phyloP scores from a whole-genome alignment of 495 filamentous ascomycete species.

The Podospora comata region DNA sequence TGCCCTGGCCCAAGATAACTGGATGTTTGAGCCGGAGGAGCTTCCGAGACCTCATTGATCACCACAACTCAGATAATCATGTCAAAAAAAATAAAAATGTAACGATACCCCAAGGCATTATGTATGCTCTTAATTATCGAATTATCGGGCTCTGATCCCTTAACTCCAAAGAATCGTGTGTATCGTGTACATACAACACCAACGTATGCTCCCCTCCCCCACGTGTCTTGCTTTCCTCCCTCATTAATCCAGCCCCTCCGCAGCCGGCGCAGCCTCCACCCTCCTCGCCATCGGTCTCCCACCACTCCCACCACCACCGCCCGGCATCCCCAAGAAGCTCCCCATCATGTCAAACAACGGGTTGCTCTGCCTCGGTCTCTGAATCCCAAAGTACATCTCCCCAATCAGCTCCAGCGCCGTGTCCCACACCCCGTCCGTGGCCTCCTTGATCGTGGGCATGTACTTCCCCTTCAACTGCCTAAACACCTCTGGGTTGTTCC shows the following conservation, averaged over 20 bases:
- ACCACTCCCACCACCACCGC: slow-evolving; percentile 41
- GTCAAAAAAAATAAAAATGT: background rate
- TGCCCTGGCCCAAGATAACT: slow-evolving; percentile 76
- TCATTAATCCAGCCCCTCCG: slow-evolving; percentile 51
- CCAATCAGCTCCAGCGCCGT: slow-evolving; percentile 82
- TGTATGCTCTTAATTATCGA: background rate
- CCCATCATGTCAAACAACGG: slow-evolving; percentile 98
- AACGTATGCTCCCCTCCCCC: slow-evolving; percentile 3
- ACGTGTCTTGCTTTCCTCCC: background rate
- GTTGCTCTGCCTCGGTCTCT: slow-evolving; percentile 80
- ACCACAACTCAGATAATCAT: background rate
- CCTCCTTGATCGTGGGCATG: slow-evolving; percentile 67
- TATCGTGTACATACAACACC: background rate
- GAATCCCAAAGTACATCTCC: slow-evolving; percentile 97
- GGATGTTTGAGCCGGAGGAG: slow-evolving; percentile 83
- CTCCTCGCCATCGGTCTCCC: slow-evolving; percentile 43
- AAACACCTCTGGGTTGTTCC: slow-evolving; percentile 71
- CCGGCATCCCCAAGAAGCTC: slow-evolving; percentile 68
- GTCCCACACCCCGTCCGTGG: slow-evolving; percentile 63
- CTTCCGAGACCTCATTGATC: slow-evolving; percentile 34
- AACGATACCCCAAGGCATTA: background rate
- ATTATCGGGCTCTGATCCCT: slow-evolving; percentile 2
- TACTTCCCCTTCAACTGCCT: slow-evolving; percentile 81
- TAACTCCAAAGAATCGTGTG: background rate
- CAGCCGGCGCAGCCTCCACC: slow-evolving; percentile 44